Conservation (phyloP, 225 moss, liverwort and hornwort species). For the Asterella californica region DNA sequence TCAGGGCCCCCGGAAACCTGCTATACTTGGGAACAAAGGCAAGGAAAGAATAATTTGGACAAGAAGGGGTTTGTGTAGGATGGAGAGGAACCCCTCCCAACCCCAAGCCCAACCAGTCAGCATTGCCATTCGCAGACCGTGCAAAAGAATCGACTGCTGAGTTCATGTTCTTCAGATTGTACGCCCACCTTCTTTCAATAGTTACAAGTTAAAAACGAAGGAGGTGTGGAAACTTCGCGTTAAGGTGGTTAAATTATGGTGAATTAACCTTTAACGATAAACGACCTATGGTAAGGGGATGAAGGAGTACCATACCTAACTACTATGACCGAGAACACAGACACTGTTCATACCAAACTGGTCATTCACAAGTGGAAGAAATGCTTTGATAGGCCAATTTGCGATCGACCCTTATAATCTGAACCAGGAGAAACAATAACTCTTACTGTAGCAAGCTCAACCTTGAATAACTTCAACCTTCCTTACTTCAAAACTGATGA, state of each 20-base stretch:
- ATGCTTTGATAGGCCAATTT: background rate
- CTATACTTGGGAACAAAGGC: conserved; percentile 46
- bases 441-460: background rate
- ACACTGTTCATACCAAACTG: background rate
- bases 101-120: conserved; percentile 49
- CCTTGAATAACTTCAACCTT: background rate
- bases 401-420: background rate
- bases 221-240: background rate
- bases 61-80: conserved; percentile 37
- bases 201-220: background rate
- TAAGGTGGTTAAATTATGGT: background rate
- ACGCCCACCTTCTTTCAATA: conserved; percentile 28
- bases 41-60: conserved; percentile 30
- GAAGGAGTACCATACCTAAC: background rate
- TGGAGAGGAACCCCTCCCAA: conserved; percentile 45
- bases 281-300: background rate
- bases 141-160: conserved; percentile 18
- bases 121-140: conserved; percentile 37
- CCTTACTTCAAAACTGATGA: conserved; percentile 3
- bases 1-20: conserved; percentile 80
- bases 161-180: conserved; percentile 2
- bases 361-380: background rate
- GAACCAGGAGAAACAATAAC: background rate
- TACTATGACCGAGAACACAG: background rate
- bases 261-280: background rate